Evolutionary conservation across 805 yeast genomes (phyloP).

Genomic region (Yarrowia bubula): DNA sequence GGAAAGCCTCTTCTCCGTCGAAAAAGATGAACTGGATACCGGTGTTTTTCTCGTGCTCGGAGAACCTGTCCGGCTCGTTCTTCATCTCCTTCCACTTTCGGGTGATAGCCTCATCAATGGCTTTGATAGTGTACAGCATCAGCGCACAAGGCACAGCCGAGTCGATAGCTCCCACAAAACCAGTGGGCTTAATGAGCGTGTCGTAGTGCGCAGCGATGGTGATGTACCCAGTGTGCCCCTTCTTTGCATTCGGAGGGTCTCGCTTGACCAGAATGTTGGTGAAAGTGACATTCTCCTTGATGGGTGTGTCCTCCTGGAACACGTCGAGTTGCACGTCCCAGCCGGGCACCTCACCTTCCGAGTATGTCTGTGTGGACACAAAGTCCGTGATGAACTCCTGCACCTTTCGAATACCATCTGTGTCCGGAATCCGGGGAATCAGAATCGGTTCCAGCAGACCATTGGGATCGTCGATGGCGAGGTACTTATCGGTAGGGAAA

Average conservation of each 20-base stretch:
- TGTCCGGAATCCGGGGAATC: slow-evolving; percentile 45
- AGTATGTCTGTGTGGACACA: slow-evolving; percentile 18
- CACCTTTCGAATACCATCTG: slow-evolving; percentile 42
- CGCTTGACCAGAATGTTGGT: slow-evolving; percentile 39
- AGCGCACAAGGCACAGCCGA: slow-evolving; percentile 59
- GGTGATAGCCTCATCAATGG: slow-evolving; percentile 32
- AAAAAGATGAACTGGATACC: slow-evolving; percentile 54
- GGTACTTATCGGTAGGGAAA: slow-evolving; percentile 28
- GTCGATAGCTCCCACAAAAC: slow-evolving; percentile 60
- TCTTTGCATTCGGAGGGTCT: slow-evolving; percentile 32
- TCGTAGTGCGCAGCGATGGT: slow-evolving; percentile 58
- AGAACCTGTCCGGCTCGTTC: slow-evolving; percentile 28
- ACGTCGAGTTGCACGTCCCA: slow-evolving; percentile 37
- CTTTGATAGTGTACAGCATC: slow-evolving; percentile 46
- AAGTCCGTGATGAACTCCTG: slow-evolving; percentile 39
- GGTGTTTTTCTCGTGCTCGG: slow-evolving; percentile 23
- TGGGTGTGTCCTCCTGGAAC: slow-evolving; percentile 43
- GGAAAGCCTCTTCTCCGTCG: slow-evolving; percentile 64
- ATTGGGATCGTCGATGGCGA: slow-evolving; percentile 29
- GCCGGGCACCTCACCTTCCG: slow-evolving; percentile 26
- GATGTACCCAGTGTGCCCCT: slow-evolving; percentile 31
- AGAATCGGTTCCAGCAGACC: slow-evolving; percentile 38
- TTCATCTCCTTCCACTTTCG: slow-evolving; percentile 31
- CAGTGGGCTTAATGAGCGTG: slow-evolving; percentile 49
- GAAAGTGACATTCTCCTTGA: slow-evolving; percentile 39